phyloP scores from a whole-genome alignment of 2,329 filamentous ascomycete genomes.

The Calonectria honghensis region DNA sequence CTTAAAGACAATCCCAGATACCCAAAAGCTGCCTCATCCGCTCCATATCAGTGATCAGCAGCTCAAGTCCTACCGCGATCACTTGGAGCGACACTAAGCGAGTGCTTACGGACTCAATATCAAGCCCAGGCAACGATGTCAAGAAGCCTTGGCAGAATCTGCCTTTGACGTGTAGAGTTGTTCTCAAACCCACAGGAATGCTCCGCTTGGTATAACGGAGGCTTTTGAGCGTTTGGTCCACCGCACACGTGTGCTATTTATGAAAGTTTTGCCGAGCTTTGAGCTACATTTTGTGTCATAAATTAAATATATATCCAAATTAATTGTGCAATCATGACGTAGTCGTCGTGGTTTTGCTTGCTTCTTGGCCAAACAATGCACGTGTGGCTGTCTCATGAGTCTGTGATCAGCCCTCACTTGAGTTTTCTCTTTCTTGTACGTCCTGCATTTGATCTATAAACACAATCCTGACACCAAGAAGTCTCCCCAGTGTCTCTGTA shows the following conservation, averaged over 20 bases:
- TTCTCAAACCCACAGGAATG: background rate
- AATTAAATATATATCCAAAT: background rate
- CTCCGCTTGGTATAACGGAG: background rate
- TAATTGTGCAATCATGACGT: background rate
- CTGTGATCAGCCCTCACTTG: background rate
- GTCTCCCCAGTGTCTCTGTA: background rate
- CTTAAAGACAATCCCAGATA: background rate
- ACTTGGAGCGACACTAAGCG: background rate
- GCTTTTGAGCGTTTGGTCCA: background rate
- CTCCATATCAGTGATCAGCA: background rate
- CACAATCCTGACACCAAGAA: background rate
- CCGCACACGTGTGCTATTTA: background rate
- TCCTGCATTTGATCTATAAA: background rate
- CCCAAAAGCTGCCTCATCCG: background rate
- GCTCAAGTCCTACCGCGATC: background rate
- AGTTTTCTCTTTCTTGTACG: background rate
- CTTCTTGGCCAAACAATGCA: background rate
- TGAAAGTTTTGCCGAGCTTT: background rate
- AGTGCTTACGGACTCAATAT: background rate
- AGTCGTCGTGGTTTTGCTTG: background rate
- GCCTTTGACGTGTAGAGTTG: background rate
- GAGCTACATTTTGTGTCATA: background rate
- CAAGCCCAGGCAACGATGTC: background rate
- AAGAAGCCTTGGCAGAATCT: background rate
- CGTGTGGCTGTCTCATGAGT: background rate